These are phyloP conservation scores for Chenopodium album DNA, from an alignment of 148 eudicot genomes.

Conservation along the genomic window DNA sequence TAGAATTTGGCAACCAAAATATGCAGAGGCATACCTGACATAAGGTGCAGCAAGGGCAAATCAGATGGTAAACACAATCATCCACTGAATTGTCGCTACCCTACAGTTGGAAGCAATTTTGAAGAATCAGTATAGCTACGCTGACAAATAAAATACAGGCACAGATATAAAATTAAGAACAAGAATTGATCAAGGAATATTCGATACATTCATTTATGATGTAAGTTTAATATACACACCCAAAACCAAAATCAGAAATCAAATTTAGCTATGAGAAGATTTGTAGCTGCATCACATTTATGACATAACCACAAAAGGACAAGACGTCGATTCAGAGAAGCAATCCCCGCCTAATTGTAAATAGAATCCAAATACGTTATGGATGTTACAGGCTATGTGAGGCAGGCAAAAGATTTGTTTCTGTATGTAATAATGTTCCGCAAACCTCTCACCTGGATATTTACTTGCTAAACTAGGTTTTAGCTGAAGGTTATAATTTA, in stretches of 20 bases:
- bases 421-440: not conserved
- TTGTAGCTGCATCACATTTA: not conserved
- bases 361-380: not conserved
- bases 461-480: not conserved
- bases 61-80: slow-evolving; percentile 76
- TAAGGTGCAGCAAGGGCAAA: slow-evolving; percentile 85
- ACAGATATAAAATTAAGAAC: not conserved
- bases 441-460: not conserved
- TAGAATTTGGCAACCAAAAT: not conserved
- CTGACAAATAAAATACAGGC: not conserved
- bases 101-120: slow-evolving; percentile 36
- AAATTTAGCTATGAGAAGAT: no score
- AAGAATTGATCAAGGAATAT: not conserved
- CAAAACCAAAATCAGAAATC: no score
- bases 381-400: not conserved
- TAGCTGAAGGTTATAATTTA: not conserved
- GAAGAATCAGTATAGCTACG: slow-evolving; percentile 2
- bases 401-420: not conserved
- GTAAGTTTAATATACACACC: no score
- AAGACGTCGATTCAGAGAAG: not conserved
- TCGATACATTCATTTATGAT: no score
- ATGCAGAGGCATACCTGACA: slow-evolving; percentile 56
- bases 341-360: not conserved
- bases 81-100: slow-evolving; percentile 70
- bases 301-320: not conserved